Conservation (phyloP, 148 eudicot genomes). For the Bassia scoparia region DNA sequence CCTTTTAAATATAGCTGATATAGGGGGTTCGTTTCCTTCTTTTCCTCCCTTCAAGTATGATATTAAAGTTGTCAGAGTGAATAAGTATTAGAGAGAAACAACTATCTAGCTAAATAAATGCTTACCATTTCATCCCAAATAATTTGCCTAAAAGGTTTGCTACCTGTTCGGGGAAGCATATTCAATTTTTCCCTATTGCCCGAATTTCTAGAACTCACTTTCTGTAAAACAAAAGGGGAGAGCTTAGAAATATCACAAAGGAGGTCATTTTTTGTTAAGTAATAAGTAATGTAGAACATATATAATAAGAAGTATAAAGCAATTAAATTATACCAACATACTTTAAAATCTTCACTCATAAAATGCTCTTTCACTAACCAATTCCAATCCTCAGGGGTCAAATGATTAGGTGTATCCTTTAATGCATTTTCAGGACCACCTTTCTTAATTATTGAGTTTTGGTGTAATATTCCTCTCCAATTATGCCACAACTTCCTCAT, state of each 20-base stretch:
- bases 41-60: too few relatives aligned
- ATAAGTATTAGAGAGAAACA: too few relatives aligned
- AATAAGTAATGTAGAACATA: not conserved
- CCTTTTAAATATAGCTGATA: conserved; percentile 2
- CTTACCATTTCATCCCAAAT: not conserved
- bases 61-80: too few relatives aligned
- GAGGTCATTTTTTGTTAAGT: not conserved
- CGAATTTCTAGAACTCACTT: not conserved
- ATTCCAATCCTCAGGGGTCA: not conserved
- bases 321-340: not conserved
- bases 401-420: not conserved
- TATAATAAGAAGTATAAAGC: not conserved
- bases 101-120: not conserved
- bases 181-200: not conserved
- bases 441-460: not conserved
- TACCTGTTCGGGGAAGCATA: not conserved
- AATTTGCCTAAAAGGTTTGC: not conserved
- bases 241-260: not conserved
- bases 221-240: not conserved
- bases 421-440: not conserved
- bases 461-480: not conserved
- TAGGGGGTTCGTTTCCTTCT: not conserved
- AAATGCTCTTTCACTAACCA: not conserved
- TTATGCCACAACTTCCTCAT: not conserved
- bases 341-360: not conserved